Conservation (phyloP, 257 asterid genomes). For the Scutellaria galericulata region DNA sequence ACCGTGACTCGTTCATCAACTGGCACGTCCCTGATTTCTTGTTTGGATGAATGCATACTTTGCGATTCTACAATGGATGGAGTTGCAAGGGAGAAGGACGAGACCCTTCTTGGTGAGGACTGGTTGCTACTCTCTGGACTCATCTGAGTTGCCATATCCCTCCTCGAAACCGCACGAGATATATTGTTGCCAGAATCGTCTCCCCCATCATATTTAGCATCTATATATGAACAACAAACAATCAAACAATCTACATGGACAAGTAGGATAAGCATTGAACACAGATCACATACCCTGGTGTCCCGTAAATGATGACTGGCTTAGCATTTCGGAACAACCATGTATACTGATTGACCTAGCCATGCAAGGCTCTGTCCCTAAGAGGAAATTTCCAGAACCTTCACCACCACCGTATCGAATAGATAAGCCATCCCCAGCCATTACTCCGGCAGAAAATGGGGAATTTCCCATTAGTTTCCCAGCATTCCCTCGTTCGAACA, state of each 20-base stretch:
- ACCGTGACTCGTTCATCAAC: conserved; percentile 83
- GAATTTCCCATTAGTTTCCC: conserved; percentile 58
- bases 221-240: conserved; percentile 32
- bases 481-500: conserved; percentile 50
- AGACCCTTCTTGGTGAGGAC: conserved; percentile 55
- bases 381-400: conserved; percentile 54
- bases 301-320: conserved; percentile 59
- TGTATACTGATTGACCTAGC: conserved; percentile 88
- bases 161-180: conserved; percentile 65
- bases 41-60: conserved; percentile 48
- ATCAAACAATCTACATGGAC: conserved; percentile 22
- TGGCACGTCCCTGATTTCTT: conserved; percentile 76
- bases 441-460: conserved; percentile 70
- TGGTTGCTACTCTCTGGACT: conserved; percentile 78
- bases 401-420: conserved; percentile 48
- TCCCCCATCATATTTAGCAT: conserved; percentile 47
- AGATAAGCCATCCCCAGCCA: conserved; percentile 65
- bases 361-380: conserved; percentile 70
- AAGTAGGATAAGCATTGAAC: neutral
- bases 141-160: conserved; percentile 99
- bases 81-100: conserved; percentile 63
- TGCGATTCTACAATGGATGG: conserved; percentile 61
- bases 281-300: conserved; percentile 53
- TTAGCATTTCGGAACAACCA: conserved; percentile 74
- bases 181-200: conserved; percentile 51